Evolutionary conservation across 352 stramenopile genomes (phyloP), one percentile per base, ranked within the genome.

Genomic region (Thraustochytrium sp.): DNA sequence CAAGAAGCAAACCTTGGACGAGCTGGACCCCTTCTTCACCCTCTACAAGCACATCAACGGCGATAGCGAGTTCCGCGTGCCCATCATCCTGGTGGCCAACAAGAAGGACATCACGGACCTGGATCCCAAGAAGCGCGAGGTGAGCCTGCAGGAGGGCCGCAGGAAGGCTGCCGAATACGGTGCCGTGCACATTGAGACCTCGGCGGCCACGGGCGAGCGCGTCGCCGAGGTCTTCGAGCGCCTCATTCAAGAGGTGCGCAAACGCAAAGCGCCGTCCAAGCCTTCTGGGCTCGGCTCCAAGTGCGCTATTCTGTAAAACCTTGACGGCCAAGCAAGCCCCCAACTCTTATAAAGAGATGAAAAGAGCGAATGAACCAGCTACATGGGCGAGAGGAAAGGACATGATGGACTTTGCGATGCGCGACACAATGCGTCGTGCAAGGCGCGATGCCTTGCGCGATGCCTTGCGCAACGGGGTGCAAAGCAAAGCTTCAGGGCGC

Each of bases 41-140:
- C 82, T 95, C 56, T 90, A 94, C 63, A 85, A 94, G 80, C 91
- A 95, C 82, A 94, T 95, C 86, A 94, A 94, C 87, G 92, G 93
- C 82, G 94, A 87, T 65, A 89, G 90, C 40, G 89, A 90, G 1
- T 89, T 90, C 34, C 84, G 93, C 51, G 90, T 91, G 38, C 92
- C 92, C 34, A 94, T 95, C 85, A 91, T 95, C 63, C 86, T 95
- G 29, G 91, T 95, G 38, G 92, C 91, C 64, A 95, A 95, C 87
- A 95, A 95, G 85, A 80, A 80, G 31, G 68, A 80, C 42, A 80
- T 80, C 68, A 80, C 68, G 9, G 68, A 80, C 34, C 68, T 80
- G 4, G 68, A 80, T 34, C 68, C 68, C 23, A 80, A 80, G 21
- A 53, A 80, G 38, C 11, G 68, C 18, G 31, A 80, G 31, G 68